Conservation (phyloP, 805 yeast species). For the Ogataea angusta region DNA sequence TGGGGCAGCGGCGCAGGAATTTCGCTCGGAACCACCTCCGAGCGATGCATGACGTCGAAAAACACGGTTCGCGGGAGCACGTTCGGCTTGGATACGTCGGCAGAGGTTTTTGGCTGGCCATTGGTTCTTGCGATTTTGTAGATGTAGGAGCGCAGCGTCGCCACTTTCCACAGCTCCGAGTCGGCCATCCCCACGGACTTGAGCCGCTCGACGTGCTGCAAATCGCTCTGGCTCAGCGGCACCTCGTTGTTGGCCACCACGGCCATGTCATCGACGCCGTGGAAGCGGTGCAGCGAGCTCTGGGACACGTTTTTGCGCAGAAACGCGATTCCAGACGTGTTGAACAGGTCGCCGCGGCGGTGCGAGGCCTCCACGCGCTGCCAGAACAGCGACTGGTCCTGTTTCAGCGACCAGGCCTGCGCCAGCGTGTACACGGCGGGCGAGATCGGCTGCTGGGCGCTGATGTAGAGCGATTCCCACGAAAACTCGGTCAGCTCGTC, state of each 20-base stretch:
- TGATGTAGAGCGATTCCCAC: conserved; percentile 64
- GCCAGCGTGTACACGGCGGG: conserved; percentile 61
- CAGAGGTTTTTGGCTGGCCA: conserved; percentile 23
- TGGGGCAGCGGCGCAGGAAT: background rate
- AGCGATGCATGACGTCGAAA: conserved; percentile 39
- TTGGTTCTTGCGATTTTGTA: conserved; percentile 50
- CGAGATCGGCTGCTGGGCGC: conserved; percentile 65
- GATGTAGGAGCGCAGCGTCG: conserved; percentile 65
- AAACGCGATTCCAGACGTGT: conserved; percentile 39
- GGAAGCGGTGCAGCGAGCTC: conserved; percentile 18
- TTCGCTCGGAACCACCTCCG: conserved; percentile 20
- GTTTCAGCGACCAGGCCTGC: conserved; percentile 67
- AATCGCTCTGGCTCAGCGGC: conserved; percentile 63
- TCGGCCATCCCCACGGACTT: conserved; percentile 70
- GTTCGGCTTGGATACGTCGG: conserved; percentile 28
- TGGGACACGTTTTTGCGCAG: conserved; percentile 23
- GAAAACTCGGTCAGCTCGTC: conserved; percentile 70
- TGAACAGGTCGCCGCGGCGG: conserved; percentile 41
- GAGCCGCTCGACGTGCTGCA: conserved; percentile 68
- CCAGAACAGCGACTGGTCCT: conserved; percentile 79
- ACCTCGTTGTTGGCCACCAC: conserved; percentile 42
- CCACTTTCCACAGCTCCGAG: conserved; percentile 79
- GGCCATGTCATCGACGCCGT: conserved; percentile 30
- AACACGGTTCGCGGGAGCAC: conserved; percentile 51
- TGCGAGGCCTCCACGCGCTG: conserved; percentile 39